These are phyloP conservation scores for Rhipidocladum racemiflorum DNA, from an alignment of 176 grass and related monocot species.

Conservation along the genomic window DNA sequence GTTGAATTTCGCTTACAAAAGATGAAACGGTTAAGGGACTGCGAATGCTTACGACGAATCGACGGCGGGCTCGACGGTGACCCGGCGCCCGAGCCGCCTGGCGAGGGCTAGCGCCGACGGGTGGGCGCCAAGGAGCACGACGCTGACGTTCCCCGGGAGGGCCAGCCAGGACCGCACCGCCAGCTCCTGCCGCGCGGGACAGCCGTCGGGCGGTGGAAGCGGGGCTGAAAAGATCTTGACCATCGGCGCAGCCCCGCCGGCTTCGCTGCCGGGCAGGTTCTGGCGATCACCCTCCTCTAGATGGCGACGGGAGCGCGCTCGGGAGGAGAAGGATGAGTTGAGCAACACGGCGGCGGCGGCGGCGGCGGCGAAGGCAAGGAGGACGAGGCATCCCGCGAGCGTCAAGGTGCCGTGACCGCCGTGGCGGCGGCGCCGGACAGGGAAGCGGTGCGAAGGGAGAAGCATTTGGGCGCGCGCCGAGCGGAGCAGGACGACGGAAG, in stretches of 20 bases:
- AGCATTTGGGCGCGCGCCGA: no score
- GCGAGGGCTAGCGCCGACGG: slow-evolving; percentile 32
- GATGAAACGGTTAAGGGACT: background rate
- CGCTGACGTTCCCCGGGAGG: slow-evolving; percentile 49
- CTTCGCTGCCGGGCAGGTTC: background rate
- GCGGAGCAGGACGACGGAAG: background rate
- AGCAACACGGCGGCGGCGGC: slow-evolving; percentile 8
- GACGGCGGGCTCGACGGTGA: slow-evolving; percentile 46
- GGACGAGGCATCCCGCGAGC: slow-evolving; percentile 14
- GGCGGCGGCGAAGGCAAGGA: slow-evolving; percentile 25
- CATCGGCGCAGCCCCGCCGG: background rate
- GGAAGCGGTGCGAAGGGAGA: background rate
- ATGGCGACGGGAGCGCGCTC: background rate
- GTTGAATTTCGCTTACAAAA: background rate
- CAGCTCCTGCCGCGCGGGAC: slow-evolving; percentile 53
- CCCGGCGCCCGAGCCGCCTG: slow-evolving; percentile 42
- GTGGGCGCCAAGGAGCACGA: slow-evolving; percentile 63
- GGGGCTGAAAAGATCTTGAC: slow-evolving; percentile 62
- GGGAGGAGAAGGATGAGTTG: background rate
- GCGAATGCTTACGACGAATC: slow-evolving; percentile 60
- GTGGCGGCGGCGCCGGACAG: background rate
- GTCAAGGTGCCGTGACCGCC: background rate
- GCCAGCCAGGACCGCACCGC: slow-evolving; percentile 85
- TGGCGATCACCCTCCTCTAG: background rate
- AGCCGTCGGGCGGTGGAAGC: slow-evolving; percentile 22